These are phyloP conservation scores for Lentithecium fluviatile DNA, from an alignment of 495 filamentous ascomycete genomes.

Conservation along the genomic window DNA sequence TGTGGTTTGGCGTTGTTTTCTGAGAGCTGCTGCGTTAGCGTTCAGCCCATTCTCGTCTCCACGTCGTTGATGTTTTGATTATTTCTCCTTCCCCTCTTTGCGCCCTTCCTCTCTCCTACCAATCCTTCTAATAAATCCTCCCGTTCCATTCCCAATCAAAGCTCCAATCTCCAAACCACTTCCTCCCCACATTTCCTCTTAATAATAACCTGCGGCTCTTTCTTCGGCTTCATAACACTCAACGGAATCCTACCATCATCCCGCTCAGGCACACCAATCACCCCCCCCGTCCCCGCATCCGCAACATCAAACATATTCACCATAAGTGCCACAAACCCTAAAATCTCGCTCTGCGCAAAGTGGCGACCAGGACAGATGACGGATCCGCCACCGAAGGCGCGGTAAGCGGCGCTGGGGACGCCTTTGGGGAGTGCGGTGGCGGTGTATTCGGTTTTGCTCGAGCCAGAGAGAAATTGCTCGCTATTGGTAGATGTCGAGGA, in stretches of 20 bases:
- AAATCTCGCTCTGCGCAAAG: conserved; percentile 49
- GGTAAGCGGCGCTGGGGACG: conserved; percentile 36
- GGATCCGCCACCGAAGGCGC: conserved; percentile 49
- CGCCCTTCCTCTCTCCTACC: too few species aligned
- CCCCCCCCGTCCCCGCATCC: conserved; percentile 22
- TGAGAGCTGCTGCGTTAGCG: too few species aligned
- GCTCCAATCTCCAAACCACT: conserved; percentile 12
- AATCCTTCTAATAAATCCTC: too few species aligned
- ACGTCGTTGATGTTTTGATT: too few species aligned
- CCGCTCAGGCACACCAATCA: conserved; percentile 22
- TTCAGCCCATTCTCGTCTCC: too few species aligned
- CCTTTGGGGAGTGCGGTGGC: conserved; percentile 9
- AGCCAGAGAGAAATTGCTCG: conserved; percentile 3
- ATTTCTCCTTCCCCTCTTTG: too few species aligned
- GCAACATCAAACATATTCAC: conserved; percentile 46
- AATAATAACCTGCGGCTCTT: conserved; percentile 32
- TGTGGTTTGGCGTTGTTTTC: too few species aligned
- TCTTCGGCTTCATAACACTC: conserved; percentile 35
- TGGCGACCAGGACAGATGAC: conserved; percentile 51
- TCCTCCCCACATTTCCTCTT: conserved; percentile 26
- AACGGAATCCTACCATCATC: conserved; percentile 31
- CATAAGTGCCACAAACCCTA: conserved; percentile 46
- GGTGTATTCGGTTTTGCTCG: neutral
- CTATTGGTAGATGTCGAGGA: conserved; percentile 10
- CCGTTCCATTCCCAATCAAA: neutral